Evolutionary conservation across 2,329 filamentous ascomycete genomes (phyloP).

Genomic region (Claviceps pazoutovae): DNA sequence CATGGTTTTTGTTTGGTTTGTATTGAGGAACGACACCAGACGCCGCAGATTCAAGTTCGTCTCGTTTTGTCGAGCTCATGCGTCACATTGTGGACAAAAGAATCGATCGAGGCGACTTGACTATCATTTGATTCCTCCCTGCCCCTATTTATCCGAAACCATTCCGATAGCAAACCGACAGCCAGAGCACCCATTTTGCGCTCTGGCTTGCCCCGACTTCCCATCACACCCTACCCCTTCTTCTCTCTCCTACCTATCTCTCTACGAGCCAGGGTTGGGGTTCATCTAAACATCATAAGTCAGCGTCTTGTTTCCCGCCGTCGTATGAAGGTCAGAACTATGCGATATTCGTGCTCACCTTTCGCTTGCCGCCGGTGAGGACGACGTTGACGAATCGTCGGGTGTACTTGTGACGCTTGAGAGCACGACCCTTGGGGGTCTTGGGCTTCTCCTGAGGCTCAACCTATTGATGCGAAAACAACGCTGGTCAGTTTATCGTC

Average conservation of each 20-base stretch:
- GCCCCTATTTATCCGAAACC: constrained; percentile 11
- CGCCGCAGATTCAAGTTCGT: constrained; percentile 24
- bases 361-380: constrained; percentile 94
- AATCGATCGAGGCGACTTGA: constrained; percentile 20
- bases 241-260: constrained; percentile 11
- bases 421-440: constrained; percentile 89
- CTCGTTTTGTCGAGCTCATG: constrained; percentile 24
- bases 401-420: constrained; percentile 94
- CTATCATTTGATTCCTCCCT: constrained; percentile 19
- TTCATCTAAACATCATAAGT: constrained; percentile 50
- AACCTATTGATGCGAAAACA: constrained; percentile 38
- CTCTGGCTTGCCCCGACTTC: constrained; percentile 5
- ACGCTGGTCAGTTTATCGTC: constrained; percentile 18
- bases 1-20: constrained; percentile 18
- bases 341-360: constrained; percentile 44
- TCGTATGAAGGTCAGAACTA: not conserved
- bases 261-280: constrained; percentile 66
- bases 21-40: constrained; percentile 30
- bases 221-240: constrained; percentile 15
- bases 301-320: constrained; percentile 8
- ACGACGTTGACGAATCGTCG: constrained; percentile 98
- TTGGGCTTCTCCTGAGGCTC: constrained; percentile 93
- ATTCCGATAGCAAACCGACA: not conserved
- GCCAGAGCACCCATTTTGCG: not conserved
- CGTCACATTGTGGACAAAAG: constrained; percentile 19